Evolutionary conservation across 495 filamentous ascomycete genomes (phyloP).

Genomic region (Staphylotrichum longicolle): DNA sequence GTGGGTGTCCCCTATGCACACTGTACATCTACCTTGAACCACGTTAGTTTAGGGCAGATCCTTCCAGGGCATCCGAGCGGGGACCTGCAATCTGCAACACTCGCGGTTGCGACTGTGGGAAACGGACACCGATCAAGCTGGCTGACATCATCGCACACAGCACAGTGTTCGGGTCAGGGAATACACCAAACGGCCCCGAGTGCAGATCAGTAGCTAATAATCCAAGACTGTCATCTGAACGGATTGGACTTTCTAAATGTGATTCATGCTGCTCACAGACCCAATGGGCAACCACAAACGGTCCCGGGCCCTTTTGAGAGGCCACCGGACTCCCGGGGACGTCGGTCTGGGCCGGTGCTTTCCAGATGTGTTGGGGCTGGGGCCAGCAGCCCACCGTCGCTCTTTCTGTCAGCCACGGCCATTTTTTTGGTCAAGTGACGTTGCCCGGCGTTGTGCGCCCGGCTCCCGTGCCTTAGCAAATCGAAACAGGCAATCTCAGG

Average conservation of each 20-base stretch:
- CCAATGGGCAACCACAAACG: neutral
- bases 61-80: too few relatives aligned
- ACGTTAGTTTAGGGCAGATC: too few relatives aligned
- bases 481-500: conserved; percentile 18
- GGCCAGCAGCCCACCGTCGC: neutral
- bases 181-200: neutral
- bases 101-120: too few relatives aligned
- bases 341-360: too few relatives aligned
- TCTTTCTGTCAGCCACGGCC: neutral
- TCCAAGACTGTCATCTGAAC: neutral
- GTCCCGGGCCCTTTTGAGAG: too few relatives aligned
- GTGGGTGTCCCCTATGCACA: too few relatives aligned
- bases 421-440: conserved; percentile 22
- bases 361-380: neutral
- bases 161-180: neutral
- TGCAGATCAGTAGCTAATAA: neutral
- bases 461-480: neutral
- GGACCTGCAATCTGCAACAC: too few relatives aligned
- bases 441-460: conserved; percentile 1
- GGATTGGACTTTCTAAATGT: neutral
- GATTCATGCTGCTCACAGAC: neutral
- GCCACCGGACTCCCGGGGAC: too few relatives aligned
- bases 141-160: conserved; percentile 8
- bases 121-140: neutral
- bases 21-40: too few relatives aligned